Evolutionary conservation across 108 stramenopile species (phyloP).

Genomic region (Conticribra weissflogii): DNA sequence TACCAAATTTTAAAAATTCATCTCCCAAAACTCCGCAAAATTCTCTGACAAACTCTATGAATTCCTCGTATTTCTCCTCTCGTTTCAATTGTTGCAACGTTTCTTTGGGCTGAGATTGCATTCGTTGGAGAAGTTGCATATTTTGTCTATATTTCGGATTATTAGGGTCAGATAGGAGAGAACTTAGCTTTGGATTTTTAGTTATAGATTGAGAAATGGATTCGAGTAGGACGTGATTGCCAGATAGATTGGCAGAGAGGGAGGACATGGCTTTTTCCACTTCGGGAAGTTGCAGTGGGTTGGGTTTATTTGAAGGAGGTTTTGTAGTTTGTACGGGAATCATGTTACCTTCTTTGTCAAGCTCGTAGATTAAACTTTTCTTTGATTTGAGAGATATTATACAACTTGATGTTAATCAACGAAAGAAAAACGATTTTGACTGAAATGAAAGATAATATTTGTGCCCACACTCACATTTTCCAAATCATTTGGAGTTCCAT

Average conservation of each 20-base stretch:
- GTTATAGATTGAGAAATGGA: too few relatives aligned
- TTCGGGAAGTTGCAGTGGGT: constrained; percentile 36
- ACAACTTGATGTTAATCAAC: neutral
- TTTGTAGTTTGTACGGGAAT: constrained; percentile 5
- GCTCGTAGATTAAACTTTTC: constrained; percentile 41
- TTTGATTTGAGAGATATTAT: too few relatives aligned
- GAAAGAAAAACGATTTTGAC: neutral
- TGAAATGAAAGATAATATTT: neutral
- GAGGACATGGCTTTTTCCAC: constrained; percentile 34
- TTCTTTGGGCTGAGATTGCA: constrained; percentile 53
- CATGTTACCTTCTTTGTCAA: constrained; percentile 41
- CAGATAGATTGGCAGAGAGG: too few relatives aligned
- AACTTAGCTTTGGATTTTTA: constrained; percentile 46
- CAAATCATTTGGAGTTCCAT: too few relatives aligned
- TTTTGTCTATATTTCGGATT: constrained; percentile 48
- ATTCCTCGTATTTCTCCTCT: constrained; percentile 32
- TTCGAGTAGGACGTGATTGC: too few relatives aligned
- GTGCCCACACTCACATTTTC: too few relatives aligned
- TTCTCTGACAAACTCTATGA: constrained; percentile 39
- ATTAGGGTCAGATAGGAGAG: constrained; percentile 24
- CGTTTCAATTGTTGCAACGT: constrained; percentile 56
- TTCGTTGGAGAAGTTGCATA: constrained; percentile 42
- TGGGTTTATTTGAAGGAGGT: neutral
- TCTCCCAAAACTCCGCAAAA: constrained; percentile 54
- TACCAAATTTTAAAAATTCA: constrained; percentile 43